A percentile compares a stretch with the other conserved stretches of the same genome.
phyloP scores from a whole-genome alignment of 495 filamentous ascomycete species.

The Clavariopsis aquatica region DNA sequence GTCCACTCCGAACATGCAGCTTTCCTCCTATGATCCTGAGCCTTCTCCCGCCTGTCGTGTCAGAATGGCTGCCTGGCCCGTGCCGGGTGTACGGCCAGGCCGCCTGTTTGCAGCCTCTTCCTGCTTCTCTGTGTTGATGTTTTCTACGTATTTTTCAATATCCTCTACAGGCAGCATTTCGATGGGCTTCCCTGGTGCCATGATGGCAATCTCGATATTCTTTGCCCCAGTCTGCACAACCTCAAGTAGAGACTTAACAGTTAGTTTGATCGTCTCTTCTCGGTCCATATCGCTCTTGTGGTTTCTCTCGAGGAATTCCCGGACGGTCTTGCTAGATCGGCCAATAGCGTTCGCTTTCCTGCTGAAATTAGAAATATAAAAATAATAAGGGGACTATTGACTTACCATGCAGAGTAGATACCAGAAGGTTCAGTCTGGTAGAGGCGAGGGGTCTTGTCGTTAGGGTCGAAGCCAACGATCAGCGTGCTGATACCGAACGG shows the following conservation, averaged over 20 bases:
- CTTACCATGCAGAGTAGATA: slow-evolving; percentile 96
- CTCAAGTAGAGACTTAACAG: slow-evolving; percentile 95
- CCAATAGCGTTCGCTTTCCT: slow-evolving; percentile 99
- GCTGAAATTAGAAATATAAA: neutral
- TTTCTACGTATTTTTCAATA: slow-evolving; percentile 95
- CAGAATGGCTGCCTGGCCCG: slow-evolving; percentile 75
- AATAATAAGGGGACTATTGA: neutral
- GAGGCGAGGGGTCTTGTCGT: slow-evolving; percentile 77
- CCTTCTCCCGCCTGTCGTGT: slow-evolving; percentile 59
- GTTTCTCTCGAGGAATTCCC: slow-evolving; percentile 96
- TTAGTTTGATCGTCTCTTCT: slow-evolving; percentile 93
- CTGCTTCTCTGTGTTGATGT: slow-evolving; percentile 97
- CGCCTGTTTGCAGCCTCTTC: slow-evolving; percentile 98
- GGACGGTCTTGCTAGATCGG: slow-evolving; percentile 95
- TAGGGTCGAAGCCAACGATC: slow-evolving; percentile 94
- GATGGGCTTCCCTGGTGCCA: slow-evolving; percentile 87
- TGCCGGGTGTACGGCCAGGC: slow-evolving; percentile 73
- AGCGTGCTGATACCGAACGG: slow-evolving; percentile 98
- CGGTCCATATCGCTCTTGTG: slow-evolving; percentile 97
- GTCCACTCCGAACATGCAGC: neutral
- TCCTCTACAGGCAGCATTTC: slow-evolving; percentile 96
- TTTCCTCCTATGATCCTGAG: slow-evolving; percentile 23
- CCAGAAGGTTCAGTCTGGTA: slow-evolving; percentile 98
- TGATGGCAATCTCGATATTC: slow-evolving; percentile 99
- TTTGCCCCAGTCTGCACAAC: slow-evolving; percentile 98